phyloP scores from a whole-genome alignment of 2,329 filamentous ascomycete genomes.

The Pseudogymnoascus sp. region DNA sequence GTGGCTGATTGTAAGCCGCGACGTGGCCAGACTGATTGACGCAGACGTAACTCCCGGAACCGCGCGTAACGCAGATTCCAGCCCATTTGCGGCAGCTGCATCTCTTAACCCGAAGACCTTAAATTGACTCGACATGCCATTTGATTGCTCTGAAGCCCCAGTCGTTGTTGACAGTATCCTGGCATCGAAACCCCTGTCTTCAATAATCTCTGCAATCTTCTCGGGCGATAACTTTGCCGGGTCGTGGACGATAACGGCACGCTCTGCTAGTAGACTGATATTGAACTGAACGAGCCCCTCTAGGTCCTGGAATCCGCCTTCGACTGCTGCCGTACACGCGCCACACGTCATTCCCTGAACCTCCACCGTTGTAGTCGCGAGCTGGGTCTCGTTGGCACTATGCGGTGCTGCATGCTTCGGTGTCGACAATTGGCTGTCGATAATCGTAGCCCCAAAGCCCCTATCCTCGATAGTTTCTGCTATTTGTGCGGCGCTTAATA shows the following conservation, averaged over 20 bases:
- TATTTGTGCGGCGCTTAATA: constrained; percentile 43
- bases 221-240: constrained; percentile 59
- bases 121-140: constrained; percentile 58
- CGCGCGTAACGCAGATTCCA: constrained; percentile 60
- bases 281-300: constrained; percentile 83
- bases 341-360: constrained; percentile 98
- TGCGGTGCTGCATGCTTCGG: constrained; percentile 18
- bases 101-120: constrained; percentile 76
- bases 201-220: constrained; percentile 73
- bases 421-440: constrained; percentile 56
- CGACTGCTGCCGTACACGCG: constrained; percentile 86
- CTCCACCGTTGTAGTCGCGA: constrained; percentile 71
- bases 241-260: constrained; percentile 82
- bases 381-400: constrained; percentile 31
- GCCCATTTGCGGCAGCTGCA: constrained; percentile 57
- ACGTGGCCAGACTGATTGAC: constrained; percentile 63
- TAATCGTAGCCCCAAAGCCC: constrained; percentile 71
- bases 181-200: constrained; percentile 84
- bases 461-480: constrained; percentile 56
- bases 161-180: constrained; percentile 68
- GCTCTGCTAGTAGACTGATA: constrained; percentile 86
- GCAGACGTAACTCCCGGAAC: constrained; percentile 67
- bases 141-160: constrained; percentile 45
- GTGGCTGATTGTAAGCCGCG: constrained; percentile 65
- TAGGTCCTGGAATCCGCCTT: constrained; percentile 68